Conservation (phyloP, 2,329 filamentous ascomycete genomes). For the Aspergillus fischeri region DNA sequence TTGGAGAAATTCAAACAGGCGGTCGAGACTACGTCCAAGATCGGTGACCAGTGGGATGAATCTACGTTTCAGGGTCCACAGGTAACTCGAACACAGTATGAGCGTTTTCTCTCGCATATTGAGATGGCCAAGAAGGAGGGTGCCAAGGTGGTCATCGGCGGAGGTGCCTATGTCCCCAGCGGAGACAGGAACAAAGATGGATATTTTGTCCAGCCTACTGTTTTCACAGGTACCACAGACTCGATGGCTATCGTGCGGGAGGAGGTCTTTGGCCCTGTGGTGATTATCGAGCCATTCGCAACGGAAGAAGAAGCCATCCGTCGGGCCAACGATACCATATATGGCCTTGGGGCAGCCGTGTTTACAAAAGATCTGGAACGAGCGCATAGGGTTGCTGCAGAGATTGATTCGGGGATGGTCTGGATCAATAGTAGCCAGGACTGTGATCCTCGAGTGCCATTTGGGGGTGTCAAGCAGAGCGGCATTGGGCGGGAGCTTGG, state of each 20-base stretch:
- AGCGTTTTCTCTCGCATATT: conserved; percentile 63
- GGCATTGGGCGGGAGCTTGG: conserved; percentile 60
- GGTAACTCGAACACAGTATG: conserved; percentile 34
- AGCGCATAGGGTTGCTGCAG: conserved; percentile 52
- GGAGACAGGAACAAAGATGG: conserved; percentile 54
- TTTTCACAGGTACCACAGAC: conserved; percentile 56
- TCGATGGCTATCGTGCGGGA: conserved; percentile 58
- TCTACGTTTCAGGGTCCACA: conserved; percentile 36
- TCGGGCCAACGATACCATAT: conserved; percentile 55
- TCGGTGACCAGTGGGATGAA: conserved; percentile 33
- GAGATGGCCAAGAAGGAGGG: conserved; percentile 67
- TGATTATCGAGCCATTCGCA: conserved; percentile 55
- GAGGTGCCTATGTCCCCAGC: conserved; percentile 48
- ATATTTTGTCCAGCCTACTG: conserved; percentile 60
- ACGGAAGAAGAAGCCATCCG: conserved; percentile 56
- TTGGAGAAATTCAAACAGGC: conserved; percentile 29
- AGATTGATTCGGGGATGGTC: conserved; percentile 65
- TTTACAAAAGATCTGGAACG: conserved; percentile 56
- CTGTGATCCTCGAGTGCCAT: conserved; percentile 49
- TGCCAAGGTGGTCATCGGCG: conserved; percentile 61
- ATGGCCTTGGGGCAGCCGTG: conserved; percentile 31
- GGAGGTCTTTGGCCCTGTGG: conserved; percentile 62
- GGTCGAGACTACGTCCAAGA: conserved; percentile 30
- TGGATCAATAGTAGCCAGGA: conserved; percentile 62
- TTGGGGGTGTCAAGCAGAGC: conserved; percentile 60